phyloP scores from a whole-genome alignment of 257 asterid genomes.

The Avicennia marina region DNA sequence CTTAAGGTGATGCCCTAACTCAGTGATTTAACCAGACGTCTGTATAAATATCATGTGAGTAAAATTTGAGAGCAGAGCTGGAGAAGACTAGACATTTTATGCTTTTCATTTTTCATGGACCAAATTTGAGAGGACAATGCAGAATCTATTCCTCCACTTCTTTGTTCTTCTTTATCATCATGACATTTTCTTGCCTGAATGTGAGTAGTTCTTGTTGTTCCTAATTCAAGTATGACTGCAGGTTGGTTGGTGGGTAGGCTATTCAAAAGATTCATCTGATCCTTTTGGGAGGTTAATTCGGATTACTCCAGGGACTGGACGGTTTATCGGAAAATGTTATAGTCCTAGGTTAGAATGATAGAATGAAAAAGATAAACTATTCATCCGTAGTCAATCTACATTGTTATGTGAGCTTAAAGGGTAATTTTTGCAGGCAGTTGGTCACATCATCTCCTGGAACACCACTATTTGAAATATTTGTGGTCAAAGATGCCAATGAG shows the following conservation, averaged over 20 bases:
- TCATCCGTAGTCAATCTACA: no score
- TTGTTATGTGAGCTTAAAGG: conserved; percentile 8
- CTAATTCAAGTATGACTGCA: conserved; percentile 26
- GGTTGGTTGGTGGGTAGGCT: conserved; percentile 99
- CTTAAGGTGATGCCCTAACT: background rate
- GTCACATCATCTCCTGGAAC: conserved; percentile 88
- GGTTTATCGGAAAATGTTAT: conserved; percentile 79
- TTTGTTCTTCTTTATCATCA: conserved; percentile 7
- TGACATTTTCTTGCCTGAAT: conserved; percentile 7
- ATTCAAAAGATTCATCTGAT: conserved; percentile 75
- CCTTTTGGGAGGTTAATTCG: conserved; percentile 88
- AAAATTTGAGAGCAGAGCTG: background rate
- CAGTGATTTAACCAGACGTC: background rate
- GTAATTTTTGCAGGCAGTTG: conserved; percentile 65
- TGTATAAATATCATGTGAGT: background rate
- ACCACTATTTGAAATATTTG: conserved; percentile 87
- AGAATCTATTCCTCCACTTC: conserved; percentile 13
- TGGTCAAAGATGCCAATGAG: conserved; percentile 67
- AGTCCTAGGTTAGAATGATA: conserved; percentile 72
- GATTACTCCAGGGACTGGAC: conserved; percentile 84
- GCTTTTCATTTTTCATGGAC: background rate
- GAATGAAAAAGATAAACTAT: background rate
- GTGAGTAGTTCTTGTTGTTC: background rate
- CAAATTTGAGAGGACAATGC: background rate
- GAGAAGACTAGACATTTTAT: background rate